phyloP scores from a whole-genome alignment of 2,329 filamentous ascomycete genomes.

The Aspergillus glaucus region DNA sequence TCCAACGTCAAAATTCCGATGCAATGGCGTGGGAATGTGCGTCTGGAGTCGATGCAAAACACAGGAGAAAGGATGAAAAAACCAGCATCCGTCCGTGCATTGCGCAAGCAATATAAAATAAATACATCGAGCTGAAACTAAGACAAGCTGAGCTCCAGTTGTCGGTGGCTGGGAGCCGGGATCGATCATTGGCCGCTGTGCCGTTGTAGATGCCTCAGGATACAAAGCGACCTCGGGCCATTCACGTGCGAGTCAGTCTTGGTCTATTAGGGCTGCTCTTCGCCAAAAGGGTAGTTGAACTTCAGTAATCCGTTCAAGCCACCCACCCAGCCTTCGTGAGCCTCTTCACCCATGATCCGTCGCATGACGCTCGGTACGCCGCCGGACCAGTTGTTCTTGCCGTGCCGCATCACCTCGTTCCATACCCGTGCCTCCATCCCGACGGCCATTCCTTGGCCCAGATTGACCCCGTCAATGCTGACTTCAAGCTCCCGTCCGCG shows the following conservation, averaged over 20 bases:
- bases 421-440: constrained; percentile 84
- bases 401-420: constrained; percentile 66
- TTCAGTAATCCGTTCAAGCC: constrained; percentile 89
- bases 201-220: neutral
- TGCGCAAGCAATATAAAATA: neutral
- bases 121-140: neutral
- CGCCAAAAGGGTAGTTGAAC: constrained; percentile 95
- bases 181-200: neutral
- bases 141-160: neutral
- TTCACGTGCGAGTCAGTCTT: neutral
- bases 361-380: constrained; percentile 90
- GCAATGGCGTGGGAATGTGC: too few species aligned
- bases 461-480: constrained; percentile 68
- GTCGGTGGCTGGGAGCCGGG: neutral
- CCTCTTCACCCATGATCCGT: constrained; percentile 44
- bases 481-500: constrained; percentile 70
- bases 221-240: neutral
- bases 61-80: neutral
- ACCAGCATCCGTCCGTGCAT: neutral
- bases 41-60: neutral
- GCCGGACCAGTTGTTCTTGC: constrained; percentile 55
- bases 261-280: constrained; percentile 32
- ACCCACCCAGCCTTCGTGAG: constrained; percentile 92
- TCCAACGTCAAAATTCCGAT: neutral
- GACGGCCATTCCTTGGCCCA: constrained; percentile 59